Evolutionary conservation across 352 stramenopile genomes (phyloP).

Genomic region (Phytophthora pinifolia): DNA sequence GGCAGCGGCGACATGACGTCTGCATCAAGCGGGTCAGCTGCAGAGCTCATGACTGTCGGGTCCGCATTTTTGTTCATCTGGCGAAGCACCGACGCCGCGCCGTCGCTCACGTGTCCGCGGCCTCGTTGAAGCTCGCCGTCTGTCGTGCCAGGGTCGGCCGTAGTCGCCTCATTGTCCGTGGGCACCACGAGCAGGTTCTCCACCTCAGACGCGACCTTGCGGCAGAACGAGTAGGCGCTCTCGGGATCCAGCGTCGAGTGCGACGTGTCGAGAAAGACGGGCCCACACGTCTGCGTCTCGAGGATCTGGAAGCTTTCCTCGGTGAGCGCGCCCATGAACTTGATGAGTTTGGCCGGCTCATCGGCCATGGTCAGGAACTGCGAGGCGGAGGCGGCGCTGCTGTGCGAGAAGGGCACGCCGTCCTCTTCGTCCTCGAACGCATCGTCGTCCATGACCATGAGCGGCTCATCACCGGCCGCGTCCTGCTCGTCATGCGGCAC

Average conservation of each 20-base stretch:
- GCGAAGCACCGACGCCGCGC: conserved; percentile 32
- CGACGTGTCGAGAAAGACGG: conserved; percentile 64
- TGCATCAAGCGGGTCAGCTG: conserved; percentile 51
- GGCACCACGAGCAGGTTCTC: conserved; percentile 41
- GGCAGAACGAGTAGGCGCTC: conserved; percentile 50
- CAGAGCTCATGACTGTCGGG: conserved; percentile 21
- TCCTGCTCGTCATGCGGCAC: conserved; percentile 30
- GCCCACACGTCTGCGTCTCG: conserved; percentile 58
- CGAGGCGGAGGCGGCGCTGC: conserved; percentile 15
- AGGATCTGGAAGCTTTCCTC: conserved; percentile 40
- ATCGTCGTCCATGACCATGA: conserved; percentile 36
- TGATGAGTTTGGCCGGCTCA: conserved; percentile 43
- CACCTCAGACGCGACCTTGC: conserved; percentile 51
- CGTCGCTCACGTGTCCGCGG: conserved; percentile 20
- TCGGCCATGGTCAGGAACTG: conserved; percentile 60
- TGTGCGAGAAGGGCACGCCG: conserved; percentile 21
- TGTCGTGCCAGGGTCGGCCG: conserved; percentile 8
- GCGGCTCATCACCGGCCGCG: conserved; percentile 23
- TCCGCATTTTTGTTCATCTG: conserved; percentile 40
- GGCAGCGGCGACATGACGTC: conserved; percentile 35
- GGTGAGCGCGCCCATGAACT: conserved; percentile 42
- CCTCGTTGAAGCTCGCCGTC: conserved; percentile 9
- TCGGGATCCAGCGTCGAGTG: conserved; percentile 67
- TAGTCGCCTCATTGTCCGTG: conserved; percentile 32
- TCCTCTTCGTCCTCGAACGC: conserved; percentile 37